phyloP scores from a whole-genome alignment of 495 filamentous ascomycete species.

The Parmelia sp. region DNA sequence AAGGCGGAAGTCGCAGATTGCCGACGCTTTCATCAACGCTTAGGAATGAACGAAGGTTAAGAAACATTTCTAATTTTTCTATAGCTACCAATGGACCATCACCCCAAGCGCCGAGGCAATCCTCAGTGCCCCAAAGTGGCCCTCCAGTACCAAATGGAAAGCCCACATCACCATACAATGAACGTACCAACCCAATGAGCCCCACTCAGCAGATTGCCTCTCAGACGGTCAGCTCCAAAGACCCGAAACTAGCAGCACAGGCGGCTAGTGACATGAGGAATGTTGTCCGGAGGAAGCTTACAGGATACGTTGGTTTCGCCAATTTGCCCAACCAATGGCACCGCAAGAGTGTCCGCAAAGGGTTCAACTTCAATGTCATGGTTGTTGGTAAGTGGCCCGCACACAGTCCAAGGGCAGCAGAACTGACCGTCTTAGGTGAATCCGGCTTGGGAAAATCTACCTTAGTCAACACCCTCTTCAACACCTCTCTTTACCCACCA shows the following conservation, averaged over 20 bases:
- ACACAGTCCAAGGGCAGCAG: conserved; percentile 30
- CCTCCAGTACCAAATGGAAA: conserved; percentile 43
- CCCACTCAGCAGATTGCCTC: conserved; percentile 47
- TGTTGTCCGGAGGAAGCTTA: conserved; percentile 96
- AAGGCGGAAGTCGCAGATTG: neutral
- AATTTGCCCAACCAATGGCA: conserved; percentile 99
- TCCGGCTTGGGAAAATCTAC: conserved; percentile 98
- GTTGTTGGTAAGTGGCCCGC: conserved; percentile 72
- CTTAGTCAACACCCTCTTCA: conserved; percentile 98
- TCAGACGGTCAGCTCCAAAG: conserved; percentile 70
- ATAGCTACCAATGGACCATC: conserved; percentile 47
- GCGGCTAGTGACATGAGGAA: conserved; percentile 86
- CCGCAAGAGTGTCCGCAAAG: conserved; percentile 99
- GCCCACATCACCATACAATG: conserved; percentile 51
- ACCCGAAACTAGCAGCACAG: conserved; percentile 73
- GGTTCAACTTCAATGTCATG: conserved; percentile 99
- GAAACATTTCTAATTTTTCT: conserved; percentile 12
- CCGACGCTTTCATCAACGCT: conserved; percentile 1
- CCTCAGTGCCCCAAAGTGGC: conserved; percentile 28
- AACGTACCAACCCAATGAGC: conserved; percentile 58
- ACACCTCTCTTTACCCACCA: conserved; percentile 96
- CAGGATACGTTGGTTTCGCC: conserved; percentile 96
- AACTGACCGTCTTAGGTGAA: conserved; percentile 61
- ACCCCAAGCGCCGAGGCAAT: conserved; percentile 29
- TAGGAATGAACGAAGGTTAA: neutral